Conservation (phyloP, 225 moss, liverwort and hornwort species). For the Asterella californica region DNA sequence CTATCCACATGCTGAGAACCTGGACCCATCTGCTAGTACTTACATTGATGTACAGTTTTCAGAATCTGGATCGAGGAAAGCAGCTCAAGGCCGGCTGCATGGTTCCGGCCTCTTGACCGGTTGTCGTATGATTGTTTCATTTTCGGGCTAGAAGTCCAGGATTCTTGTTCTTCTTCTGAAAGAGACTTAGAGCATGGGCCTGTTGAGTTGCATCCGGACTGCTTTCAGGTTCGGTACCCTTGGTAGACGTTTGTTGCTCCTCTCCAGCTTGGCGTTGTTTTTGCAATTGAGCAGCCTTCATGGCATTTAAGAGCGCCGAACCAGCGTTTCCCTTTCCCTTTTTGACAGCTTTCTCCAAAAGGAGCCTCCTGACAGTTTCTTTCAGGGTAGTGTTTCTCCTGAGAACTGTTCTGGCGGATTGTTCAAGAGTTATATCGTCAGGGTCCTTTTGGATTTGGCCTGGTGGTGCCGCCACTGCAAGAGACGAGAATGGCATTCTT, state of each 20-base stretch:
- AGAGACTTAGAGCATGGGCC: neutral
- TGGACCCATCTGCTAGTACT: neutral
- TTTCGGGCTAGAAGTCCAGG: neutral
- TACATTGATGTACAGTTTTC: neutral
- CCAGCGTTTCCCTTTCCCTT: neutral
- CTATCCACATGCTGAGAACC: neutral
- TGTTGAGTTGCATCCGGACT: neutral
- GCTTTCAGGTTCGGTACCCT: neutral
- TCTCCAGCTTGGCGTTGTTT: neutral
- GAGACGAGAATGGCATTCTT: neutral
- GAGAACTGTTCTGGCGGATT: conserved; percentile 12
- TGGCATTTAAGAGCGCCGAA: conserved; percentile 4
- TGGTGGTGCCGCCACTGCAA: conserved; percentile 14
- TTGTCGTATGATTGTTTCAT: neutral
- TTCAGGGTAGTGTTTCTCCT: neutral
- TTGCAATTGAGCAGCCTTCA: neutral
- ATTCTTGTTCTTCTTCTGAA: conserved; percentile 19
- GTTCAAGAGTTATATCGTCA: conserved; percentile 14
- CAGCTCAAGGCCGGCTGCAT: neutral
- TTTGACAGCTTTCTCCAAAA: neutral
- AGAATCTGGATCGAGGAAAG: neutral
- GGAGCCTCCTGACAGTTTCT: neutral
- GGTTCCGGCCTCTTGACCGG: neutral
- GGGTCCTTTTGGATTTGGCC: neutral
- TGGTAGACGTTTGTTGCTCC: neutral